A percentile compares a stretch with the other conserved stretches of the same genome.
Evolutionary conservation across 805 yeast genomes (phyloP).

Genomic region (Cyberlindnera mississippiensis): DNA sequence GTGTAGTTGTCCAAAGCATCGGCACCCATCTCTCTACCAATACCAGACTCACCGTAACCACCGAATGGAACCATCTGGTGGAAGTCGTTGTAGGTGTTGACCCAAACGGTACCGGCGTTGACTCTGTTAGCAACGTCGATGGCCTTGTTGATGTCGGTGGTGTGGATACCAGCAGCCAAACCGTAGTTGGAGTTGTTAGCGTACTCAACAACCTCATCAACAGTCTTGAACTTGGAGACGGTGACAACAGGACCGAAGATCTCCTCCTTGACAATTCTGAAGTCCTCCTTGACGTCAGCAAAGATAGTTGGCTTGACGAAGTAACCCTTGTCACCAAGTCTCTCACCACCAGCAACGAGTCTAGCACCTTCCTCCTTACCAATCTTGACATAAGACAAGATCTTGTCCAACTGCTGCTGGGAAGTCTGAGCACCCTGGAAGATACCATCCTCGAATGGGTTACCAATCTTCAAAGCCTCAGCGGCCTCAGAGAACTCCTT

Average conservation of each 20-base stretch:
- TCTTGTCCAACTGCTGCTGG: slow-evolving; percentile 70
- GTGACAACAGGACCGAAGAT: slow-evolving; percentile 92
- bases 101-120: slow-evolving; percentile 88
- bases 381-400: slow-evolving; percentile 67
- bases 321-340: slow-evolving; percentile 58
- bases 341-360: slow-evolving; percentile 65
- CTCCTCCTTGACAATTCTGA: slow-evolving; percentile 72
- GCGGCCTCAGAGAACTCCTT: slow-evolving; percentile 53
- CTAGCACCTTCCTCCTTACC: slow-evolving; percentile 86
- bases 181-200: slow-evolving; percentile 87
- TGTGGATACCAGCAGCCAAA: slow-evolving; percentile 87
- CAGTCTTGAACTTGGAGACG: slow-evolving; percentile 72
- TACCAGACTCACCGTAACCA: slow-evolving; percentile 86
- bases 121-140: slow-evolving; percentile 69
- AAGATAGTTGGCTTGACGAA: slow-evolving; percentile 71
- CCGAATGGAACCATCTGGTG: slow-evolving; percentile 89
- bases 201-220: slow-evolving; percentile 71
- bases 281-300: slow-evolving; percentile 62
- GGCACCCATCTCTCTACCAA: slow-evolving; percentile 90
- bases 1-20: slow-evolving; percentile 84
- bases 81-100: slow-evolving; percentile 87
- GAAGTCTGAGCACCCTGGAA: slow-evolving; percentile 95
- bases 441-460: slow-evolving; percentile 73
- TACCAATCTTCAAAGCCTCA: slow-evolving; percentile 64
- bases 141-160: slow-evolving; percentile 70